Percentiles rank a stretch among this genome's conserved stretches.
These are phyloP conservation scores for Blepharisma japonicum DNA, from an alignment of 73 alveolate species.

Conservation along the genomic window DNA sequence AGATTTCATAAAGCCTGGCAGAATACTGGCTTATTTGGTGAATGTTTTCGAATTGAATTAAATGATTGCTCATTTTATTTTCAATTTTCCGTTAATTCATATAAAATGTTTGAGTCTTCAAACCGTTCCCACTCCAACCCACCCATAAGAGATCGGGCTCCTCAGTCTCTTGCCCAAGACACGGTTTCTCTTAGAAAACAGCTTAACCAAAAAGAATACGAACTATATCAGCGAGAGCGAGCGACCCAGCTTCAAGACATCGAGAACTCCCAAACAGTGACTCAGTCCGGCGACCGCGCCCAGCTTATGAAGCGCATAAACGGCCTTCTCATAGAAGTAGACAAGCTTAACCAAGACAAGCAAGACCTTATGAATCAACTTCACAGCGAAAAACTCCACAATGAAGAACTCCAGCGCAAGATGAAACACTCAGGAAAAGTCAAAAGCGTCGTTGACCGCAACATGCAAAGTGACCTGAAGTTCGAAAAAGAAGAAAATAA, in stretches of 20 bases:
- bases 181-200: too few species aligned
- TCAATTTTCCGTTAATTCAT: too few species aligned
- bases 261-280: neutral
- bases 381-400: slow-evolving; percentile 24
- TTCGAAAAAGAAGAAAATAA: slow-evolving; percentile 57
- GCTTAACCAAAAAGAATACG: neutral
- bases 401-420: slow-evolving; percentile 52
- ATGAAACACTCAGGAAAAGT: slow-evolving; percentile 44
- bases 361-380: neutral
- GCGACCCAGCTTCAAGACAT: neutral
- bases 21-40: too few species aligned
- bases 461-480: slow-evolving; percentile 47
- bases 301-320: neutral
- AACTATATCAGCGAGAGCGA: too few species aligned
- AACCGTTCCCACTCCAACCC: too few species aligned
- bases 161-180: too few species aligned
- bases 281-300: neutral
- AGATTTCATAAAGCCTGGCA: too few species aligned
- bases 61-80: too few species aligned
- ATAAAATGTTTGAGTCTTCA: too few species aligned
- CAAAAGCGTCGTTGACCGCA: slow-evolving; percentile 47
- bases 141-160: too few species aligned
- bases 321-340: slow-evolving; percentile 13
- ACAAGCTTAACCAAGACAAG: slow-evolving; percentile 12
- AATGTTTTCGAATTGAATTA: too few species aligned